These are phyloP conservation scores for Cystobasidium tubakii DNA, from an alignment of 768 basidiomycete species.

Conservation along the genomic window DNA sequence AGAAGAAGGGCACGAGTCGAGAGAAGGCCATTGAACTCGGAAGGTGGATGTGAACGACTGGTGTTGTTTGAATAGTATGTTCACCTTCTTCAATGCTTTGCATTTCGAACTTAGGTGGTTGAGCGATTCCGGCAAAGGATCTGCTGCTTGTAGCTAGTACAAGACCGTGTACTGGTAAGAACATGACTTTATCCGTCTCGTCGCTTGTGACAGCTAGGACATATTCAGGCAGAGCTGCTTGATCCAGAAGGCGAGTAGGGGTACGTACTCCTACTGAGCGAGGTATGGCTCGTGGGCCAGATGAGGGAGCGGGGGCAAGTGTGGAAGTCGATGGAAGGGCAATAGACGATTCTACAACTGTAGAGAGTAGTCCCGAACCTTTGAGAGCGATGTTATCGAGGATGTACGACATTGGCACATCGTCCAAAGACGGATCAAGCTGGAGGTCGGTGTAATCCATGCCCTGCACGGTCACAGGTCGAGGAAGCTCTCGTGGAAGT, in stretches of 20 bases:
- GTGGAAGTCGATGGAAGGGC: slow-evolving; percentile 11
- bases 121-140: slow-evolving; percentile 17
- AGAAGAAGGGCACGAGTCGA: slow-evolving; percentile 62
- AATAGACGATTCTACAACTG: slow-evolving; percentile 10
- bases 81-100: background rate
- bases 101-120: background rate
- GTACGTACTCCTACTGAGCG: background rate
- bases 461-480: background rate
- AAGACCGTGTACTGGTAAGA: slow-evolving; percentile 62
- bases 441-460: slow-evolving; percentile 24
- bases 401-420: background rate
- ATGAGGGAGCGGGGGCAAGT: slow-evolving; percentile 34
- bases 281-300: background rate
- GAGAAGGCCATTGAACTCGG: slow-evolving; percentile 67
- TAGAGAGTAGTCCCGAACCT: slow-evolving; percentile 33
- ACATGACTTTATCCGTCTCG: slow-evolving; percentile 53
- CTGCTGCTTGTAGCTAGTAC: slow-evolving; percentile 58
- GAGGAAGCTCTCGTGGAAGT: slow-evolving; percentile 38
- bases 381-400: background rate
- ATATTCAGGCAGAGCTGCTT: slow-evolving; percentile 54
- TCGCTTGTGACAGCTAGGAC: slow-evolving; percentile 57
- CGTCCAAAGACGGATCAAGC: slow-evolving; percentile 37
- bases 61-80: slow-evolving; percentile 50
- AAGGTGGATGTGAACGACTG: slow-evolving; percentile 64
- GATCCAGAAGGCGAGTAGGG: background rate